Evolutionary conservation across 2,329 filamentous ascomycete species (phyloP), one percentile per base, ranked within the genome.

Genomic region (Beauveria pseudobassiana): DNA sequence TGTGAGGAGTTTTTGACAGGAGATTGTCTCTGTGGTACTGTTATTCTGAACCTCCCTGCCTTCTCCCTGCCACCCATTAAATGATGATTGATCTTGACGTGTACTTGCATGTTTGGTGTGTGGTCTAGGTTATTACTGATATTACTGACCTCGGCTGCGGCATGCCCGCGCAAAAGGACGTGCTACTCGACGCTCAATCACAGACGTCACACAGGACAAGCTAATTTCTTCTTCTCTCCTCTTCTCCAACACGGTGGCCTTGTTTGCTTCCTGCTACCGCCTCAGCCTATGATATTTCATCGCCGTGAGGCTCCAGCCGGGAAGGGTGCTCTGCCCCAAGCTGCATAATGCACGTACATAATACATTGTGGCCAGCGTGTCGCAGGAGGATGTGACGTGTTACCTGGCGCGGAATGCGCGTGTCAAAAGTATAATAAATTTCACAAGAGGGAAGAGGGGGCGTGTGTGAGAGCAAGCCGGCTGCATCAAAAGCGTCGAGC

Each of bases 351-450:
- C 12, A 34, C 30, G 30, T 34, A 14, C 30, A 34, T 34, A 12
- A 34, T 34, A 12, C 30, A 34, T 3, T 3, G 30, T 34, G 30
- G 30, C 30, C 30, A 34, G 30, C 24, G 26, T 46, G 53, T 46
- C 26, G 43, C 54, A 57, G 53, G 26, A 38, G 46, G 18, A 59
- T 59, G 57, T 59, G 57, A 59, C 57, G 57, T 59, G 57, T 59
- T 30, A 59, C 57, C 30, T 34, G 57, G 46, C 46, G 30, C 56
- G 30, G 56, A 42, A 43, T 50, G 46, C 46, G 56, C 56, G 22
- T 48, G 34, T 43, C 56, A 45, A 59, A 51, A 34, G 38, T 24
- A 49, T 28, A 50, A 40, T 14, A 42, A 57, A 43, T 38, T 16
- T 30, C 40, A 48, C 24, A 57, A 22, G 52, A 28, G n/a, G 54